Evolutionary conservation across 768 basidiomycete species (phyloP).

Genomic region (Tremella yokohamensis): DNA sequence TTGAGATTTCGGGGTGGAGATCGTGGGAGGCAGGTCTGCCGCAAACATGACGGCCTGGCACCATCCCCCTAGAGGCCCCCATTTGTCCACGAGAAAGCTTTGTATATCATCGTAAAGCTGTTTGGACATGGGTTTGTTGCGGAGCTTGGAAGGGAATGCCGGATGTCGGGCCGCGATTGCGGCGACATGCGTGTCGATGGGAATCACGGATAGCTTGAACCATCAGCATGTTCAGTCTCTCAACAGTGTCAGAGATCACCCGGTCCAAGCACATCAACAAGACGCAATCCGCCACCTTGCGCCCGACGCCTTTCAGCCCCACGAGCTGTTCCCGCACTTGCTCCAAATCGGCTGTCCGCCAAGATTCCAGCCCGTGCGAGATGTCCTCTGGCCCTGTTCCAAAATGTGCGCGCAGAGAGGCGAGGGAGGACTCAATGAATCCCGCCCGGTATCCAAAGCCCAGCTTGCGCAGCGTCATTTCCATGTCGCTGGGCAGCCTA

Average conservation of each 20-base stretch:
- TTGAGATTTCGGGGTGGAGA: background rate
- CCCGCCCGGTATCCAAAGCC: slow-evolving; percentile 95
- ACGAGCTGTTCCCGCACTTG: slow-evolving; percentile 72
- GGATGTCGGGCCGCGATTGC: slow-evolving; percentile 66
- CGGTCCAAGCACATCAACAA: slow-evolving; percentile 89
- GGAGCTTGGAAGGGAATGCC: slow-evolving; percentile 38
- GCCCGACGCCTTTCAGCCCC: slow-evolving; percentile 82
- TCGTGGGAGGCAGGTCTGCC: slow-evolving; percentile 34
- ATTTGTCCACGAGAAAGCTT: slow-evolving; percentile 36
- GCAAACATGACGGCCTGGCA: slow-evolving; percentile 51
- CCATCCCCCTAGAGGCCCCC: slow-evolving; percentile 50
- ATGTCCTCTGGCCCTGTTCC: slow-evolving; percentile 22
- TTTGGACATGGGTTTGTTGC: slow-evolving; percentile 46
- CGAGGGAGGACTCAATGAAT: slow-evolving; percentile 60
- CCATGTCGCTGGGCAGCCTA: slow-evolving; percentile 54
- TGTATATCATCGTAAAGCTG: slow-evolving; percentile 46
- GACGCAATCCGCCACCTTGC: slow-evolving; percentile 95
- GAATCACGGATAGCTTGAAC: slow-evolving; percentile 72
- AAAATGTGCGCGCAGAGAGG: slow-evolving; percentile 30
- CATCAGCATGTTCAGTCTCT: slow-evolving; percentile 6
- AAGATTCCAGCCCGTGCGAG: slow-evolving; percentile 23
- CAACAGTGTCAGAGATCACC: slow-evolving; percentile 53
- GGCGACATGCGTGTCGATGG: slow-evolving; percentile 92
- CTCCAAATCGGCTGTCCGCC: slow-evolving; percentile 55
- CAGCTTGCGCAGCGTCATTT: slow-evolving; percentile 65